These are phyloP conservation scores for Rubroboletus satanas DNA, from an alignment of 768 basidiomycete species.

Conservation along the genomic window DNA sequence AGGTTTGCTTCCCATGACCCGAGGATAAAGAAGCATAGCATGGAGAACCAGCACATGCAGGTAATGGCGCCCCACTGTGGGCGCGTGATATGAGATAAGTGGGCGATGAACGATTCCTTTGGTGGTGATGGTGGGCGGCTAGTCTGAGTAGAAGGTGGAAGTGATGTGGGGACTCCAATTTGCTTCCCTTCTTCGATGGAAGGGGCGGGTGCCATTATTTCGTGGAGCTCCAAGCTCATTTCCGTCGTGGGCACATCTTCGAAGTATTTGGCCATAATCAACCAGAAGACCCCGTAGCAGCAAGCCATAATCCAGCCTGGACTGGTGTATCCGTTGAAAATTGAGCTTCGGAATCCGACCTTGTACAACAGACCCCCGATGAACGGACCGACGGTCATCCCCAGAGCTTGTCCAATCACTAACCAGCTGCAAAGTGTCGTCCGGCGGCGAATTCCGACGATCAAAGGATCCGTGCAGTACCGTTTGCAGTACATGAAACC, in stretches of 20 bases:
- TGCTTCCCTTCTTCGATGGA: conserved; percentile 2
- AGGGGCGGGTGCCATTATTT: neutral
- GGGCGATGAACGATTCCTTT: conserved; percentile 5
- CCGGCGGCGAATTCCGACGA: conserved; percentile 60
- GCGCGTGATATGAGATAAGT: conserved; percentile 15
- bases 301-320: conserved; percentile 62
- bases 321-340: conserved; percentile 68
- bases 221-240: conserved; percentile 6
- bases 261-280: conserved; percentile 33
- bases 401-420: conserved; percentile 59
- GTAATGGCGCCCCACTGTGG: conserved; percentile 51
- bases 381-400: conserved; percentile 63
- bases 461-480: conserved; percentile 62
- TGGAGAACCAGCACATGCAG: conserved; percentile 69
- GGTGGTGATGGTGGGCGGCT: neutral
- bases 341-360: conserved; percentile 47
- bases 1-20: conserved; percentile 69
- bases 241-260: conserved; percentile 36
- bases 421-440: conserved; percentile 66
- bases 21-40: conserved; percentile 70
- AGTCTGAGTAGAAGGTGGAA: neutral
- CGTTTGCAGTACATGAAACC: conserved; percentile 66
- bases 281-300: conserved; percentile 52
- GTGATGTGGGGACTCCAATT: neutral
- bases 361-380: conserved; percentile 60